Percentiles rank a stretch among this genome's conserved stretches.
phyloP scores from a whole-genome alignment of 441 rosid species.

The Populus trichocarpa region DNA sequence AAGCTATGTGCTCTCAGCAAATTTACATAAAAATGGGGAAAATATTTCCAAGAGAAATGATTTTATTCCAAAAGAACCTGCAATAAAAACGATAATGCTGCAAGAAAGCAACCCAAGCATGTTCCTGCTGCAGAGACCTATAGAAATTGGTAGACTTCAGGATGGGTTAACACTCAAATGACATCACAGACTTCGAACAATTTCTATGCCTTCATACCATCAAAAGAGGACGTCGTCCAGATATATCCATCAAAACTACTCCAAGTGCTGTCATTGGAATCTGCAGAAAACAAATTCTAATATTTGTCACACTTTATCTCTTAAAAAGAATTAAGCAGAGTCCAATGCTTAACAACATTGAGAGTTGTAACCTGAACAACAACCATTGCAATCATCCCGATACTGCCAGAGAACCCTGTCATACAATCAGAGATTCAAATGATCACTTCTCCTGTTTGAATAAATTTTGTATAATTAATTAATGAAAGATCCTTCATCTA shows the following conservation, averaged over 20 bases:
- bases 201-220: slow-evolving; percentile 38
- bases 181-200: not conserved
- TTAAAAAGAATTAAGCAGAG: slow-evolving; percentile 8
- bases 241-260: slow-evolving; percentile 61
- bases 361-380: slow-evolving; percentile 51
- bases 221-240: slow-evolving; percentile 67
- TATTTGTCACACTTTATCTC: not conserved
- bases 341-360: not conserved
- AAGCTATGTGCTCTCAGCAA: slow-evolving; percentile 3
- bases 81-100: slow-evolving; percentile 46
- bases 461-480: not conserved
- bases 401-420: slow-evolving; percentile 59
- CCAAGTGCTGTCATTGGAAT: slow-evolving; percentile 69
- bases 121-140: slow-evolving; percentile 83
- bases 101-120: slow-evolving; percentile 63
- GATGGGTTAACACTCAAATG: not conserved
- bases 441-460: not conserved
- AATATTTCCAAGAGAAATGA: not conserved
- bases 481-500: slow-evolving; percentile 12
- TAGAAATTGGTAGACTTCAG: slow-evolving; percentile 5
- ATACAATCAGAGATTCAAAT: not conserved
- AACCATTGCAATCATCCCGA: slow-evolving; percentile 68
- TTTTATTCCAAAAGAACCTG: slow-evolving; percentile 35
- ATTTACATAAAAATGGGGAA: not conserved
- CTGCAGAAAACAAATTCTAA: slow-evolving; percentile 36